Percentiles rank a stretch among this genome's conserved stretches.
Conservation (phyloP, 2,329 filamentous ascomycete genomes). For the Phialophora chinensis region DNA sequence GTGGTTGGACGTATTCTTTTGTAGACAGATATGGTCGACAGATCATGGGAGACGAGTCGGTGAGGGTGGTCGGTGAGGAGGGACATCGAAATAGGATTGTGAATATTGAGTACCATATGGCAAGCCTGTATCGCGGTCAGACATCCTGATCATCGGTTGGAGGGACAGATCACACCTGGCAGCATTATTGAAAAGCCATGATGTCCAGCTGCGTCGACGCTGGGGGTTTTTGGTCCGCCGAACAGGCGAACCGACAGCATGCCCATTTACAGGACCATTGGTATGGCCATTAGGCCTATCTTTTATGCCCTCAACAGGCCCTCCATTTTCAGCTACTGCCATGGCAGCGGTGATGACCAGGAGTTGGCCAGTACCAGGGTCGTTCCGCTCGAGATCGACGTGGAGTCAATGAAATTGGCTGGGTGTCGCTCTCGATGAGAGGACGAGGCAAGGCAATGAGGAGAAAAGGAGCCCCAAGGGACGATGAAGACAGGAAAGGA, state of each 20-base stretch:
- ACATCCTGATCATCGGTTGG: not conserved
- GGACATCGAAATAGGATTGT: slow-evolving; percentile 86
- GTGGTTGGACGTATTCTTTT: slow-evolving; percentile 71
- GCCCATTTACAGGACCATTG: slow-evolving; percentile 30
- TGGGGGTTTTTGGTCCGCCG: slow-evolving; percentile 11
- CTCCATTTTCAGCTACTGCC: slow-evolving; percentile 49
- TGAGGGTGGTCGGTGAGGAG: slow-evolving; percentile 68
- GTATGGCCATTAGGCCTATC: slow-evolving; percentile 39
- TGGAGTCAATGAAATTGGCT: not conserved
- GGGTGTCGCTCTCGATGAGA: not conserved
- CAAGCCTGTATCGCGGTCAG: slow-evolving; percentile 60
- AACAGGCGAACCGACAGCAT: slow-evolving; percentile 12
- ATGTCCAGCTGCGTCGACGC: slow-evolving; percentile 35
- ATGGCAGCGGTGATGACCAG: slow-evolving; percentile 39
- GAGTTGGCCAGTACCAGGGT: slow-evolving; percentile 7
- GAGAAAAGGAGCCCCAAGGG: not conserved
- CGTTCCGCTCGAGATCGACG: not conserved
- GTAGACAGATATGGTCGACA: slow-evolving; percentile 80
- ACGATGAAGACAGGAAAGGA: not conserved
- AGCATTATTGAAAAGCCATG: slow-evolving; percentile 51
- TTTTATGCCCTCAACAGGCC: slow-evolving; percentile 42
- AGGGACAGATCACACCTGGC: slow-evolving; percentile 58
- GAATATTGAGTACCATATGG: slow-evolving; percentile 84
- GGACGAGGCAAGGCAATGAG: not conserved
- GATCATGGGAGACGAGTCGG: slow-evolving; percentile 72